Evolutionary conservation across 192 early-diverging fungal genomes (phyloP), one percentile per base, ranked within the genome.

Genomic region (Entomortierella lignicola): DNA sequence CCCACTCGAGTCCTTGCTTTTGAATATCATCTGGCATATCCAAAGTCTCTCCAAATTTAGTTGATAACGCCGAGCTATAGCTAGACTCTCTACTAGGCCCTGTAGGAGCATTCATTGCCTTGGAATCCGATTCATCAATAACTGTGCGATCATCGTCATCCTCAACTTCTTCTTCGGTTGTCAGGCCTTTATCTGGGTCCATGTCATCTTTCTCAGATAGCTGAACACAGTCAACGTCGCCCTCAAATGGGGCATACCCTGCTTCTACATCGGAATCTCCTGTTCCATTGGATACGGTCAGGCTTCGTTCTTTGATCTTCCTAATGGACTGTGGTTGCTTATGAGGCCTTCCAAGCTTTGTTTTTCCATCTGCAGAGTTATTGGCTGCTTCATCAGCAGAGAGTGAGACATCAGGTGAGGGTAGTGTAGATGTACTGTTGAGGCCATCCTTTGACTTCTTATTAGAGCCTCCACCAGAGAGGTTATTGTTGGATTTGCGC

Each of bases 1-100:
- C 68, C 75, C 75, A 79, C 13, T 70, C 57, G 13, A 55, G 67
- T 4, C 75, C 75, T 55, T 79, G 66, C n/a, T 54, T 63, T 3
- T 79, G 75, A 31, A 79, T 43, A 23, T 69, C 55, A 31, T 79
- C 75, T 18, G 32, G 27, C 21, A 66, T 63, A 59, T 74, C 65
- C 17, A 52, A 17, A 4, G 26, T 23, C 5, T 53, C 53, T 54
- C 41, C 57, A 13, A n/a, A 12, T 27, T 62, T 72, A 26, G 21
- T 34, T 29, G 41, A 47, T 12, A 20, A 39, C 1, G 13, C 26
- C 20, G 43, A 17, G 32, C 60, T 44, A 29, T 56, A 47, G 52
- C 58, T 63, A 18, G 52, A 12, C 61, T 63, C 34, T 20, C 58
- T n/a, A n/a, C n/a, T 60, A 37, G 66, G 60, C 1, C 42, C 31